Percentiles rank a stretch among this genome's conserved stretches.
phyloP scores from a whole-genome alignment of 225 moss, liverwort and hornwort species.

The Bryum argenteum region DNA sequence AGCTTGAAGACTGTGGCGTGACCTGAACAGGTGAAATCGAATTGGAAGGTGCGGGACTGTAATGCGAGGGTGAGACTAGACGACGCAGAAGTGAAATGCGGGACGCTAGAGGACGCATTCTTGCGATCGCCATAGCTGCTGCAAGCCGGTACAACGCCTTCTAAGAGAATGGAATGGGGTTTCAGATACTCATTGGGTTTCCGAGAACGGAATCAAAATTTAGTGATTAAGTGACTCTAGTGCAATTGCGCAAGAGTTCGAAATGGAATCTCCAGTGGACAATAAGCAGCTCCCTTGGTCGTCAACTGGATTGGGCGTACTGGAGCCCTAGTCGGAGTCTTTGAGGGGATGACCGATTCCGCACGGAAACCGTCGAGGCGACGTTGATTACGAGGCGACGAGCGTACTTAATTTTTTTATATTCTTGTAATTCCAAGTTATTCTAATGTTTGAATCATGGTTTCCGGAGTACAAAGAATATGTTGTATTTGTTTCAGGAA shows the following conservation, averaged over 20 bases:
- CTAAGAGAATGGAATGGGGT: not conserved
- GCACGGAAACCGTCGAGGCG: not conserved
- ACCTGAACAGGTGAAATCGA: not conserved
- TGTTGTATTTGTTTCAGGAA: no score
- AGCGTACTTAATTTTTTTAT: not conserved
- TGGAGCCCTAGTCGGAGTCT: not conserved
- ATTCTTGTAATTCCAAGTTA: no score
- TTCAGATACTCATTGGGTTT: conserved; percentile 2
- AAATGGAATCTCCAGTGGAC: conserved; percentile 1
- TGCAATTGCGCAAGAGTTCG: conserved; percentile 1
- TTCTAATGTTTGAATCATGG: no score
- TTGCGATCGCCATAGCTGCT: conserved; percentile 43
- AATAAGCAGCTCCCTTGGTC: not conserved
- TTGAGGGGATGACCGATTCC: conserved; percentile 24
- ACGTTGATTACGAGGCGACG: conserved; percentile 23
- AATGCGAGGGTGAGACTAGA: conserved; percentile 27
- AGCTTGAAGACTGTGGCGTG: not conserved
- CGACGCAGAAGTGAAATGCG: conserved; percentile 36
- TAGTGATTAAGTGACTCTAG: not conserved
- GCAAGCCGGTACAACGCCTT: not conserved
- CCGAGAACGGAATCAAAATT: not conserved
- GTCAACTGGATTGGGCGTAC: not conserved
- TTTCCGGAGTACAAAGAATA: no score
- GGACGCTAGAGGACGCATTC: conserved; percentile 28
- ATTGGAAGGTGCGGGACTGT: conserved; percentile 6